A percentile compares a stretch with the other conserved stretches of the same genome.
phyloP scores from a whole-genome alignment of 768 basidiomycete species.

The Pleurotus sapidus region DNA sequence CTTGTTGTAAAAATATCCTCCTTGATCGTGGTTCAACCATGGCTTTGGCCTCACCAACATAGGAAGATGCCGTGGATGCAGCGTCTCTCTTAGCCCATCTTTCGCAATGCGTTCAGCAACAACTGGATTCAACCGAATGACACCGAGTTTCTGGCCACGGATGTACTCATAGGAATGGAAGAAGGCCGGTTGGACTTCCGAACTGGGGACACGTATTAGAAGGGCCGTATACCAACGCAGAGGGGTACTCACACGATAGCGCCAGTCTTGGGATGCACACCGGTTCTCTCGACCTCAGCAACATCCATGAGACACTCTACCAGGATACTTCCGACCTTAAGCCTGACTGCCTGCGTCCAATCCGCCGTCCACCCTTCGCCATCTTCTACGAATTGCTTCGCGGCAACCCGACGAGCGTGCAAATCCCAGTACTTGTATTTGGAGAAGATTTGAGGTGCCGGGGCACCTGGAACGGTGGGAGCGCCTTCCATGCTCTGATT shows the following conservation, averaged over 20 bases:
- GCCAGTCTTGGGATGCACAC: conserved; percentile 53
- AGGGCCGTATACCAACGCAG: not conserved
- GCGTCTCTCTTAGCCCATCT: conserved; percentile 63
- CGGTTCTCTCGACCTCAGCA: conserved; percentile 69
- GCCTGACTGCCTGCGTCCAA: conserved; percentile 79
- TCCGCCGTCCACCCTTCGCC: conserved; percentile 72
- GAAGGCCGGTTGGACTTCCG: conserved; percentile 87
- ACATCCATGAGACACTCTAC: conserved; percentile 84
- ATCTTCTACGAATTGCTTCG: conserved; percentile 61
- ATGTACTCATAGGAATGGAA: conserved; percentile 89
- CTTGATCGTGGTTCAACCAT: conserved; percentile 75
- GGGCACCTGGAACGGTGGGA: conserved; percentile 19
- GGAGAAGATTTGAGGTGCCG: conserved; percentile 40
- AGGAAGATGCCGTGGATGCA: conserved; percentile 93
- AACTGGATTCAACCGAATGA: conserved; percentile 81
- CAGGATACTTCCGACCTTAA: conserved; percentile 78
- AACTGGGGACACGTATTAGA: conserved; percentile 31
- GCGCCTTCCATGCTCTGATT: not conserved
- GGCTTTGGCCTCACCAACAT: conserved; percentile 93
- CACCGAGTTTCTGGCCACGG: conserved; percentile 92
- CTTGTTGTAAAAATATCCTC: conserved; percentile 80
- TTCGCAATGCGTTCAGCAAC: conserved; percentile 76
- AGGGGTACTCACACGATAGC: conserved; percentile 52
- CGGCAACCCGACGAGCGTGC: conserved; percentile 61
- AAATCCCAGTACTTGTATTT: conserved; percentile 58